Evolutionary conservation across 2,329 filamentous ascomycete genomes (phyloP).

Genomic region (Penicillium verrucosum): DNA sequence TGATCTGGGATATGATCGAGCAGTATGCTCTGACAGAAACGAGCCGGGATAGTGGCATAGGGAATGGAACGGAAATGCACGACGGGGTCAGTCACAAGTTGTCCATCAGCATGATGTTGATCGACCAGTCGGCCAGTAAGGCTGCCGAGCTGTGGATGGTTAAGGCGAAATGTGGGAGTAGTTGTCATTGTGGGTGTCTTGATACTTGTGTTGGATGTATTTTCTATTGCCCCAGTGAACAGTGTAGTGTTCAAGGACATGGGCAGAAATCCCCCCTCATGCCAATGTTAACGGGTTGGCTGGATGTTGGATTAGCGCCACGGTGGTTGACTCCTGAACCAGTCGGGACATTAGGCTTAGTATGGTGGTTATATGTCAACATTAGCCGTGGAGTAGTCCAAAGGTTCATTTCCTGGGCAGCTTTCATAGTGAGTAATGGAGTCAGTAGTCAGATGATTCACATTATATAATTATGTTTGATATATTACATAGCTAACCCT

Average conservation of each 20-base stretch:
- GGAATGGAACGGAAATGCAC: not conserved
- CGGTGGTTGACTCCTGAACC: not conserved
- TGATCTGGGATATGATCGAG: not conserved
- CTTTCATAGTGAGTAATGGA: no score
- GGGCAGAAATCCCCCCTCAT: not conserved
- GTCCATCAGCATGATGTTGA: not conserved
- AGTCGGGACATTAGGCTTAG: not conserved
- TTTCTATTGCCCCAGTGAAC: not conserved
- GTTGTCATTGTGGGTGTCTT: not conserved
- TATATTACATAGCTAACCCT: no score
- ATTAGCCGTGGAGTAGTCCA: no score
- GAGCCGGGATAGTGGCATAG: not conserved
- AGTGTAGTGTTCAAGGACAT: not conserved
- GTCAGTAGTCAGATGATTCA: no score
- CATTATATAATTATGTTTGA: no score
- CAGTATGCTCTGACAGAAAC: not conserved
- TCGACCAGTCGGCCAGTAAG: not conserved
- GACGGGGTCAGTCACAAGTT: not conserved
- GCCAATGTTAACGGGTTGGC: not conserved
- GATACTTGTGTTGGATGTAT: no score
- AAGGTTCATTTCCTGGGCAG: no score
- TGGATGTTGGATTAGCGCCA: not conserved
- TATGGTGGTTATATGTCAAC: no score
- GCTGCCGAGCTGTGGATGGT: not conserved
- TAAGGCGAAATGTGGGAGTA: not conserved